Conservation (phyloP, 1,284 basidiomycete species). For the Pseudozyma pruni region DNA sequence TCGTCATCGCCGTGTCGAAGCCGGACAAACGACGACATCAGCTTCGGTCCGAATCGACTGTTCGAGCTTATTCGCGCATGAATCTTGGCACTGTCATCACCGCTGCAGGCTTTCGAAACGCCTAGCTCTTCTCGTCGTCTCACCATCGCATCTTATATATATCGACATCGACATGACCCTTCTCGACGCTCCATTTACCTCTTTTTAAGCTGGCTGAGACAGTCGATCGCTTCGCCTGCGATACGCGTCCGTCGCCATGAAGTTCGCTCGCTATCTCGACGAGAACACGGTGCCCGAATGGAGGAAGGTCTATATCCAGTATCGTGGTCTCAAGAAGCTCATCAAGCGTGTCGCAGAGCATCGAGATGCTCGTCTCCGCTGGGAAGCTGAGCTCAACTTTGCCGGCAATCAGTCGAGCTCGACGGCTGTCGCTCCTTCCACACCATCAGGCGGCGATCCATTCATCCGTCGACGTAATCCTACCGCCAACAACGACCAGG, state of each 20-base stretch:
- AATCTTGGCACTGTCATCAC: too few species aligned
- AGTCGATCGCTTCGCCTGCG: background rate
- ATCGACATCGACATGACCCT: background rate
- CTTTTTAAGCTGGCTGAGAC: background rate
- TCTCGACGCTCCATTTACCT: background rate
- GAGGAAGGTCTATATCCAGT: slow-evolving; percentile 67
- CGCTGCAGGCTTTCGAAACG: too few species aligned
- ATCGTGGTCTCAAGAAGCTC: slow-evolving; percentile 67
- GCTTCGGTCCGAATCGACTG: too few species aligned
- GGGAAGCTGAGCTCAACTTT: slow-evolving; percentile 19
- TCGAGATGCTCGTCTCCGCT: slow-evolving; percentile 24
- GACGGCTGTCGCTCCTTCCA: slow-evolving; percentile 6
- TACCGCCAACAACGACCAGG: slow-evolving; percentile 1
- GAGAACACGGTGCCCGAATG: slow-evolving; percentile 66
- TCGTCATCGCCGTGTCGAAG: too few species aligned
- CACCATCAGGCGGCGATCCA: slow-evolving; percentile 8
- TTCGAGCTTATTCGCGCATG: too few species aligned
- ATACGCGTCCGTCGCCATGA: slow-evolving; percentile 18
- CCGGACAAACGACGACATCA: too few species aligned
- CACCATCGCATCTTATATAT: background rate
- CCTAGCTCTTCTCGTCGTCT: too few species aligned
- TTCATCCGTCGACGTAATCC: slow-evolving; percentile 11
- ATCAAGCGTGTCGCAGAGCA: slow-evolving; percentile 66
- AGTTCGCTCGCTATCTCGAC: slow-evolving; percentile 61
- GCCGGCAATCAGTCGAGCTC: slow-evolving; percentile 21